Evolutionary conservation across 345 rosid species (phyloP), one percentile per base, ranked within the genome.

Genomic region (Triadica sebifera): DNA sequence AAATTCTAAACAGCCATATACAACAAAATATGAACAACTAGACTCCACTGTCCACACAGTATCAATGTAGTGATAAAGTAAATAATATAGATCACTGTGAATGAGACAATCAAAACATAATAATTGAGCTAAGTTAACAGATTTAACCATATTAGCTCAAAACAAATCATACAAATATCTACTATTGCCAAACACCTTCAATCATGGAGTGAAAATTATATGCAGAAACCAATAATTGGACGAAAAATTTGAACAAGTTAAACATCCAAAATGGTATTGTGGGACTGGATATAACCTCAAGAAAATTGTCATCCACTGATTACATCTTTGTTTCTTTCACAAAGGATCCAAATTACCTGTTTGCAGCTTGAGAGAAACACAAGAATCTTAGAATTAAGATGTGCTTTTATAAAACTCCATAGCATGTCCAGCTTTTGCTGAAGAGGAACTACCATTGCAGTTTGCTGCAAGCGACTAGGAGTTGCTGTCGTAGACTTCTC

Each of bases 341-440:
- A 77, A 74, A 74, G 8, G n/a, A 65, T 34, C 16, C n/a, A 75
- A 70, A 12, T 63, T 75, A 94, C 99, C 97, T 93, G 97, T 82
- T 95, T 95, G 81, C 90, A 89, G 81, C 90, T 95, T 58, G 99
- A 87, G 70, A 95, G 93, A 71, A 94, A 94, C 73, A 94, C 97
- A 20, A 94, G 96, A 79, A 89, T 91, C 84, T 86, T 87, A 45
- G 91, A 89, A 69, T 84, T 86, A 8, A 91, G 87, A 82, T 93
- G 99, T 9, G 92, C 79, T 78, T 86, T 95, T 72, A 92, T 86
- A 85, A 92, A 94, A 84, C 97, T 92, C 97, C 97, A 94, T 67
- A 94, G 74, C 93, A 91, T 86, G 78, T 93, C 97, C 67, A 95
- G 79, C 84, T 95, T 95, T 68, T 93, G 86, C 66, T 95, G 96